Evolutionary conservation across 2,329 filamentous ascomycete species (phyloP), one percentile per base, ranked within the genome.

Genomic region (Fusarium anthophilum): DNA sequence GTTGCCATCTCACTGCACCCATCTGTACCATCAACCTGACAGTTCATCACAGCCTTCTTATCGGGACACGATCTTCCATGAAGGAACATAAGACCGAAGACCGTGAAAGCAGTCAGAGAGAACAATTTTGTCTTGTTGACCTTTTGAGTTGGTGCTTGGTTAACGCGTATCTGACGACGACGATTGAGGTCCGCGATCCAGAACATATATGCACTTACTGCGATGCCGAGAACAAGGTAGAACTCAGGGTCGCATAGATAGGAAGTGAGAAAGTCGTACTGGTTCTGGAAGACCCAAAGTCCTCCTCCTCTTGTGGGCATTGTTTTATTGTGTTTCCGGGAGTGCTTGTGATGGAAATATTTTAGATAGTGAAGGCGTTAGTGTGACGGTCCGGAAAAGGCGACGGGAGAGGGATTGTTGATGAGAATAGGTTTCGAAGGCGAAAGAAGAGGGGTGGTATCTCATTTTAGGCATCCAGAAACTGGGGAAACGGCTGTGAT

Each of bases 361-460:
- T 43, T 6, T 28, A 15, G 6, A 47, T 22, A 15, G 26, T 22
- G 2, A 28, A 28, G 26, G 2, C 0, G 5, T 7, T 47, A 5
- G 7, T 18, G 7, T 12, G 2, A 18, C 2, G 9, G 41, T 17
- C 9, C 9, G 0, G 3, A 12, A 43, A 6, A 17, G 22, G 9
- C 0, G 14, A 43, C 3, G 11, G 17, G 24, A 26, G 11, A 47
- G 18, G 6, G 44, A 20, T 22, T 28, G 6, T 28, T 22, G 6
- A 8, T 22, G 13, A 11, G 6, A 47, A 11, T 4, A 15, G 5
- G 8, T 0, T 22, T 13, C 9, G 17, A 6, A 18, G 5, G 15
- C 15, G 5, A 12, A 24, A 13, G 1, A 12, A 0, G 15, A 44
- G 11, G 43, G 22, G 39, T 24, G 1, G 14, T 11, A 24, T 17